Evolutionary conservation across 2,329 filamentous ascomycete genomes (phyloP).

Genomic region (Cladosporium austrohemisphaericum): DNA sequence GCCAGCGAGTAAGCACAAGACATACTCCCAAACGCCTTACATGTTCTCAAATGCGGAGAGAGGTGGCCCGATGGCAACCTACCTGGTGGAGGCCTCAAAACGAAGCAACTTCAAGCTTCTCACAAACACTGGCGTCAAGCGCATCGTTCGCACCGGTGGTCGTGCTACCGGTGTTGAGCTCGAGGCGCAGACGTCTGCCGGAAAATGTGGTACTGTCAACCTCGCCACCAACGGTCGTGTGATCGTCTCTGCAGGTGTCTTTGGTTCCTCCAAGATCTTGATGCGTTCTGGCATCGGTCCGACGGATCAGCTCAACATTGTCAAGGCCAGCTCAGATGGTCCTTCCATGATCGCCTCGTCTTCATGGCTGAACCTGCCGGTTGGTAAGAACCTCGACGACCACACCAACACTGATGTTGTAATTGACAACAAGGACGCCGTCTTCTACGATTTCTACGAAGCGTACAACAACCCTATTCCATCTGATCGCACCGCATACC

Average conservation of each 20-base stretch:
- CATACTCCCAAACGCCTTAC: conserved; percentile 61
- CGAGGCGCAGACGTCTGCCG: conserved; percentile 51
- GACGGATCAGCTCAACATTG: conserved; percentile 44
- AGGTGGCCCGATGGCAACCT: conserved; percentile 67
- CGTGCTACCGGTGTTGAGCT: conserved; percentile 65
- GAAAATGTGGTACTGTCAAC: conserved; percentile 58
- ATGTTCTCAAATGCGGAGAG: conserved; percentile 66
- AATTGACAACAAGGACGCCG: conserved; percentile 49
- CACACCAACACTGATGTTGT: conserved; percentile 57
- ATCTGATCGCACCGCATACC: conserved; percentile 40
- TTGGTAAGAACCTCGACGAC: conserved; percentile 50
- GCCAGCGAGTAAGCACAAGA: conserved; percentile 62
- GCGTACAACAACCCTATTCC: conserved; percentile 50
- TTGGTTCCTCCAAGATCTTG: conserved; percentile 65
- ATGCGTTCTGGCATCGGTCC: conserved; percentile 68
- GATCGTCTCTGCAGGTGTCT: conserved; percentile 64
- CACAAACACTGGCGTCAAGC: conserved; percentile 61
- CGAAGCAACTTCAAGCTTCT: conserved; percentile 64
- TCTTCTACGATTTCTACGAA: conserved; percentile 63
- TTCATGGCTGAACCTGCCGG: conserved; percentile 50
- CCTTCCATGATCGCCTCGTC: conserved; percentile 41
- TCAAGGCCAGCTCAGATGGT: conserved; percentile 44
- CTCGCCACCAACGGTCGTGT: conserved; percentile 59
- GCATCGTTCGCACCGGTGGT: conserved; percentile 60
- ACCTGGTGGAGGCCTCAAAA: conserved; percentile 59